These are phyloP conservation scores for Neurospora hispaniola DNA, from an alignment of 495 filamentous ascomycete genomes.

Conservation along the genomic window DNA sequence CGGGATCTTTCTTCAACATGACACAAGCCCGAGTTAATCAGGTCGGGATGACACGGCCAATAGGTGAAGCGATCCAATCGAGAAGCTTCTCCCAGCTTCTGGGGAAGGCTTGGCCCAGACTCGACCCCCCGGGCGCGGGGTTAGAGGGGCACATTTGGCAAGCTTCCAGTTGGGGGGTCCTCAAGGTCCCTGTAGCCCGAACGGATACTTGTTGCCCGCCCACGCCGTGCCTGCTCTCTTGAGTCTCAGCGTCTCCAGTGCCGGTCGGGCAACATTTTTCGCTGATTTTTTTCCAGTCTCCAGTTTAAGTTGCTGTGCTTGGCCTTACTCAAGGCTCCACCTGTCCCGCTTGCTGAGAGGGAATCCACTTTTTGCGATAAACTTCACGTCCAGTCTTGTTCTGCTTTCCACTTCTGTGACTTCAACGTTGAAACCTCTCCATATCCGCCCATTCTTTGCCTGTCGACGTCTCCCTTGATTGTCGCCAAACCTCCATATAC, in stretches of 20 bases:
- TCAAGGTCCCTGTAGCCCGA: background rate
- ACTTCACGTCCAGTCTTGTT: background rate
- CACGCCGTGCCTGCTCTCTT: background rate
- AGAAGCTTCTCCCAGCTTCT: constrained; percentile 24
- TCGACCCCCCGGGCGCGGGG: constrained; percentile 15
- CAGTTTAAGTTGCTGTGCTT: background rate
- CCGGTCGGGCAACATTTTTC: constrained; percentile 11
- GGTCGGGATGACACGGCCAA: background rate
- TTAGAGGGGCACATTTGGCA: constrained; percentile 4
- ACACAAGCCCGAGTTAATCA: background rate
- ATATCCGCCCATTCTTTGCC: background rate
- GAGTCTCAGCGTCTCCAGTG: background rate
- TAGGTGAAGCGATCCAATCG: constrained; percentile 5
- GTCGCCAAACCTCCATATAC: background rate
- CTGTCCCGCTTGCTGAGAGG: background rate
- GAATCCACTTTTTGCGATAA: constrained; percentile 6
- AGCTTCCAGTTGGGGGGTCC: background rate
- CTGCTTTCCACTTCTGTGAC: background rate
- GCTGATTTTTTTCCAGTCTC: constrained; percentile 12
- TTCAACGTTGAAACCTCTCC: background rate
- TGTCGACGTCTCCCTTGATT: background rate
- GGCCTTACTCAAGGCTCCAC: background rate
- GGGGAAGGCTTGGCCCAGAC: constrained; percentile 11
- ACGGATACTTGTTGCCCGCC: background rate
- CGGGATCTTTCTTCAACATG: background rate